A percentile compares a stretch with the other conserved stretches of the same genome.
Conservation (phyloP, 139 green algal species). For the Mesostigma viride region DNA sequence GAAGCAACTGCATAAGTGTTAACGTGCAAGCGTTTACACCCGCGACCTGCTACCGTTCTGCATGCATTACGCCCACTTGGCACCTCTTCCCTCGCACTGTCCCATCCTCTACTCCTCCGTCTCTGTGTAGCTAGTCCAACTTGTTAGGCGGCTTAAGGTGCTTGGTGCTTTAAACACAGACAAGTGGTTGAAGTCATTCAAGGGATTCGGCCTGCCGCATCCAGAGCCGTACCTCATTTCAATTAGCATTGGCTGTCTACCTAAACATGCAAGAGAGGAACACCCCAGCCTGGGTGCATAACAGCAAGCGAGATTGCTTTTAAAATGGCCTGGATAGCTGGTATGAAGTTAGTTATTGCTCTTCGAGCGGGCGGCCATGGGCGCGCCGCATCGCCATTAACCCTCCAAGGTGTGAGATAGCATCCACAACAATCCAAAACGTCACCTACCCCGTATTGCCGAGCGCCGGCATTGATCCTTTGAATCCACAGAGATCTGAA, state of each 20-base stretch:
- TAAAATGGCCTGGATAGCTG: background rate
- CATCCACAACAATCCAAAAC: background rate
- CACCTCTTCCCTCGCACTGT: background rate
- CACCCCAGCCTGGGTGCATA: background rate
- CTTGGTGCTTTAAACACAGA: too few species aligned
- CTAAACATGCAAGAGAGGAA: constrained; percentile 6
- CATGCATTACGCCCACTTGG: background rate
- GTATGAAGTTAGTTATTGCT: background rate
- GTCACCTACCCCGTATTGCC: constrained; percentile 69
- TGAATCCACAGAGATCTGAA: constrained; percentile 81
- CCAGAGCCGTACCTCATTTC: background rate
- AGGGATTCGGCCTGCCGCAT: background rate
- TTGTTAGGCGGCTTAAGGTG: too few species aligned
- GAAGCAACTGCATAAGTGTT: too few species aligned
- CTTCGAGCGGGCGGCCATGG: background rate
- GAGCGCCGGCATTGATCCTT: constrained; percentile 70
- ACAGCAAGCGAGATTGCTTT: too few species aligned
- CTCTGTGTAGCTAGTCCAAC: too few species aligned
- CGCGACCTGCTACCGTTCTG: too few species aligned
- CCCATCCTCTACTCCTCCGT: background rate
- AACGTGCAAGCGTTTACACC: too few species aligned
- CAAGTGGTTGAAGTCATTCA: too few species aligned
- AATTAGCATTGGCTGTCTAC: background rate
- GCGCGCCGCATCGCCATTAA: background rate
- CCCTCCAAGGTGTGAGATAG: background rate